phyloP scores from a whole-genome alignment of 345 rosid species.

The Hirschfeldia incana region DNA sequence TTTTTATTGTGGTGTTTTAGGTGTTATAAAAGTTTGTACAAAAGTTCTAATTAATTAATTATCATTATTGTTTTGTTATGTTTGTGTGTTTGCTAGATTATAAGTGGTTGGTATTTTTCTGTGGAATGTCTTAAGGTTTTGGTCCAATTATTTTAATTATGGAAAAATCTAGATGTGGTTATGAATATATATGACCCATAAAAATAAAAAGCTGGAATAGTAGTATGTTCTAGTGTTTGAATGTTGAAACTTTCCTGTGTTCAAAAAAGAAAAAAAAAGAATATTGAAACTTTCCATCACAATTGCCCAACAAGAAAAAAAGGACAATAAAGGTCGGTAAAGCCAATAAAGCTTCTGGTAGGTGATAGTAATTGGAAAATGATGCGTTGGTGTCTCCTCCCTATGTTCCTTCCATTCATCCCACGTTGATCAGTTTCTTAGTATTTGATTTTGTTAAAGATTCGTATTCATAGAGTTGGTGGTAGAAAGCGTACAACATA shows the following conservation, averaged over 20 bases:
- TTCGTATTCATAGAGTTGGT: constrained; percentile 18
- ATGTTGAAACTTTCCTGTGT: constrained; percentile 3
- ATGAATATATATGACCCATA: not conserved
- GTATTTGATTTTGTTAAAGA: not conserved
- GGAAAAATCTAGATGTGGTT: not conserved
- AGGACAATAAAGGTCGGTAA: constrained; percentile 37
- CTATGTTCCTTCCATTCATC: not conserved
- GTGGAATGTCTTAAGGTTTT: not conserved
- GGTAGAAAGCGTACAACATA: constrained; percentile 7
- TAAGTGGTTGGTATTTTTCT: constrained; percentile 23
- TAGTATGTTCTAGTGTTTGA: not conserved
- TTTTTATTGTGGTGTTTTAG: not conserved
- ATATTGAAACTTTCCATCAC: constrained; percentile 23
- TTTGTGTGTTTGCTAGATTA: not conserved
- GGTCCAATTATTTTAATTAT: not conserved
- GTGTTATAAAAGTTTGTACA: constrained; percentile 19
- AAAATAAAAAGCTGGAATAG: not conserved
- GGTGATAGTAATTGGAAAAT: constrained; percentile 21
- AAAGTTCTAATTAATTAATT: constrained; percentile 18
- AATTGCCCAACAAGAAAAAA: constrained; percentile 26
- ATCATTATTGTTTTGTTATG: not conserved
- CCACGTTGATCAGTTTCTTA: constrained; percentile 25
- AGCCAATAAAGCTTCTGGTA: constrained; percentile 32
- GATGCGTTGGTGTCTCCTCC: constrained; percentile 17
- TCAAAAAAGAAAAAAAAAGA: not conserved